Conservation (phyloP, 345 rosid genomes). For the Pseudoturritis turrita region DNA sequence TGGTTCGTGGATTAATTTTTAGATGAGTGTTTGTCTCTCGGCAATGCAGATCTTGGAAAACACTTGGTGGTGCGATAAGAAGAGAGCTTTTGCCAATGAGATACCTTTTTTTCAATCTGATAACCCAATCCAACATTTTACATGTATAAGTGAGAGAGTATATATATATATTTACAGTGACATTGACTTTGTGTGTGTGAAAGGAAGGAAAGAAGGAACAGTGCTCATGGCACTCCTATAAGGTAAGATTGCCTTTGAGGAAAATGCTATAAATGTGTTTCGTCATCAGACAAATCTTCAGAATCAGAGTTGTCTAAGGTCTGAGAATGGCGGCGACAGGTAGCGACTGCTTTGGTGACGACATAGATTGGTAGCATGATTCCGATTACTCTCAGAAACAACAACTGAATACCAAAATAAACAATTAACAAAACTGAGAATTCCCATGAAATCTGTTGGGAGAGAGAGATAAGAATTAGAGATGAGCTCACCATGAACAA, state of each 20-base stretch:
- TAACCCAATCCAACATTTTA: conserved; percentile 16
- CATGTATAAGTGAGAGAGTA: conserved; percentile 18
- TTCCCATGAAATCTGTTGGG: neutral
- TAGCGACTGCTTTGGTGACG: conserved; percentile 43
- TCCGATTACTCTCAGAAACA: conserved; percentile 55
- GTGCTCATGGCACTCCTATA: conserved; percentile 28
- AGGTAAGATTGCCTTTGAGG: conserved; percentile 36
- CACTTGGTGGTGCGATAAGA: neutral
- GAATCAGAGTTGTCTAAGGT: conserved; percentile 21
- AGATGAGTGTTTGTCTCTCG: neutral
- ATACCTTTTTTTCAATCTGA: conserved; percentile 5
- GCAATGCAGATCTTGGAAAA: neutral
- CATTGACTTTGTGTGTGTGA: neutral
- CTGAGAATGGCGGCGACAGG: conserved; percentile 42
- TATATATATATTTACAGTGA: conserved; percentile 19
- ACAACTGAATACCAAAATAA: conserved; percentile 41
- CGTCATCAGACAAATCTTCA: conserved; percentile 49
- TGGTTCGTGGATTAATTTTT: too few relatives aligned
- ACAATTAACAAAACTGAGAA: neutral
- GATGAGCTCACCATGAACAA: conserved; percentile 45
- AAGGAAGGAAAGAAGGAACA: conserved; percentile 4
- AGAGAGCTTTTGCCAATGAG: neutral
- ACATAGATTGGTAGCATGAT: conserved; percentile 71
- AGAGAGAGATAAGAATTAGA: neutral
- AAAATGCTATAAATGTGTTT: conserved; percentile 36